These are phyloP conservation scores for Colletotrichum chrysophilum DNA, from an alignment of 2,329 filamentous ascomycete genomes.

Conservation along the genomic window DNA sequence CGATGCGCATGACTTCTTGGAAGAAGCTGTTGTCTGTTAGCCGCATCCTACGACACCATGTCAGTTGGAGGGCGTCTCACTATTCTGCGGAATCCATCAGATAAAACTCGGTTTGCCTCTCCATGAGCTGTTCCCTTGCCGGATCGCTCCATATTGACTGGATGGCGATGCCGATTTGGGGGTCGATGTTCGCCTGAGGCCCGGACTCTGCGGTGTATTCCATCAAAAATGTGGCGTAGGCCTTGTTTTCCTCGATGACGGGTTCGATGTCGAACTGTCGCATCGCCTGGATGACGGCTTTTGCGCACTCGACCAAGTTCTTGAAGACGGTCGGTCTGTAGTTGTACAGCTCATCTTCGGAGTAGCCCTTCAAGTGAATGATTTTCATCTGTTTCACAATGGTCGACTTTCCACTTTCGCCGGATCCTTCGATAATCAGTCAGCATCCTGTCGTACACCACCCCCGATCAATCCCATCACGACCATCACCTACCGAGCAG, in stretches of 20 bases:
- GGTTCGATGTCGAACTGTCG: slow-evolving; percentile 88
- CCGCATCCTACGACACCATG: background rate
- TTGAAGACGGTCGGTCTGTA: slow-evolving; percentile 98
- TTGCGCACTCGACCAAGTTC: slow-evolving; percentile 96
- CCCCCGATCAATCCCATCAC: background rate
- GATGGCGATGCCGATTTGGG: slow-evolving; percentile 81
- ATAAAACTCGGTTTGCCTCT: slow-evolving; percentile 97
- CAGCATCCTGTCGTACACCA: background rate
- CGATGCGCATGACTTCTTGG: slow-evolving; percentile 87
- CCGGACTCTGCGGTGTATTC: slow-evolving; percentile 92
- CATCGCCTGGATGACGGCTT: slow-evolving; percentile 90
- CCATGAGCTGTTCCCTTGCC: slow-evolving; percentile 81
- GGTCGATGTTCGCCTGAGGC: slow-evolving; percentile 83
- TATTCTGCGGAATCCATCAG: slow-evolving; percentile 99
- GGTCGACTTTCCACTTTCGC: slow-evolving; percentile 98
- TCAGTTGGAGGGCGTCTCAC: slow-evolving; percentile 57
- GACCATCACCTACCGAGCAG: slow-evolving; percentile 75
- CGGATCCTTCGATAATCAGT: slow-evolving; percentile 71
- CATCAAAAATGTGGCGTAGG: slow-evolving; percentile 79
- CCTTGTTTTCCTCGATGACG: slow-evolving; percentile 71
- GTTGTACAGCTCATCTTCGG: slow-evolving; percentile 88
- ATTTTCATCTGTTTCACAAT: slow-evolving; percentile 99
- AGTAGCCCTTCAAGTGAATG: slow-evolving; percentile 98
- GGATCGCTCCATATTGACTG: slow-evolving; percentile 90
- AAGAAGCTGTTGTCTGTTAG: slow-evolving; percentile 76